phyloP scores from a whole-genome alignment of 768 basidiomycete species.

The Pisolithus albus region DNA sequence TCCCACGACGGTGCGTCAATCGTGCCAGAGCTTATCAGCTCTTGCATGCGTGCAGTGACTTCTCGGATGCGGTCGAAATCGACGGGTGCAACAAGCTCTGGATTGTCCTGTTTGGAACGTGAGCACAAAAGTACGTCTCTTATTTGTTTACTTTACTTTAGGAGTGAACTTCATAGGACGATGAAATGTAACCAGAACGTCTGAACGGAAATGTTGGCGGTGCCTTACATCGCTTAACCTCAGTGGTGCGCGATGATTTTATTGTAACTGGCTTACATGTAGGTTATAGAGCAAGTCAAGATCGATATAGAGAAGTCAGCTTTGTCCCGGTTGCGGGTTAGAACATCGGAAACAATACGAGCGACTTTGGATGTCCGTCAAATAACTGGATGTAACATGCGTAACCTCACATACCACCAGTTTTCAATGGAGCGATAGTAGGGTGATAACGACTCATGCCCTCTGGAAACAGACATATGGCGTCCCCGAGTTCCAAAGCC shows the following conservation, averaged over 20 bases:
- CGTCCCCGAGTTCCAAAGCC: slow-evolving; percentile 72
- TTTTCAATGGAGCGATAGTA: slow-evolving; percentile 81
- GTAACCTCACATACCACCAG: slow-evolving; percentile 53
- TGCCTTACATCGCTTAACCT: slow-evolving; percentile 43
- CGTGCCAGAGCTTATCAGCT: slow-evolving; percentile 68
- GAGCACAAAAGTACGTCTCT: background rate
- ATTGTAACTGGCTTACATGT: slow-evolving; percentile 45
- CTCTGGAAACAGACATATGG: slow-evolving; percentile 81
- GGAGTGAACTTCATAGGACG: slow-evolving; percentile 59
- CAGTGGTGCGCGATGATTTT: background rate
- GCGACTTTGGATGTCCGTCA: slow-evolving; percentile 46
- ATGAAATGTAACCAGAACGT: slow-evolving; percentile 80
- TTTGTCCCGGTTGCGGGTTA: slow-evolving; percentile 61
- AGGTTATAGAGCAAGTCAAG: slow-evolving; percentile 74
- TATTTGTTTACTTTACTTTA: slow-evolving; percentile 35
- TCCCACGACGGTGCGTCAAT: slow-evolving; percentile 85
- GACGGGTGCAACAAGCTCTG: slow-evolving; percentile 64
- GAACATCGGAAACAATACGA: slow-evolving; percentile 70
- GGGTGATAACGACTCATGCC: slow-evolving; percentile 83
- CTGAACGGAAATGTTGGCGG: slow-evolving; percentile 80
- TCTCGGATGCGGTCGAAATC: slow-evolving; percentile 53
- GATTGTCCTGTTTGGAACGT: slow-evolving; percentile 44
- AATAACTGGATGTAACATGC: background rate
- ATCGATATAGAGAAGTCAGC: slow-evolving; percentile 68
- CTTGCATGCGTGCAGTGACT: slow-evolving; percentile 56